Conservation (phyloP, 2,329 filamentous ascomycete species). For the Aspergillus glaucus region DNA sequence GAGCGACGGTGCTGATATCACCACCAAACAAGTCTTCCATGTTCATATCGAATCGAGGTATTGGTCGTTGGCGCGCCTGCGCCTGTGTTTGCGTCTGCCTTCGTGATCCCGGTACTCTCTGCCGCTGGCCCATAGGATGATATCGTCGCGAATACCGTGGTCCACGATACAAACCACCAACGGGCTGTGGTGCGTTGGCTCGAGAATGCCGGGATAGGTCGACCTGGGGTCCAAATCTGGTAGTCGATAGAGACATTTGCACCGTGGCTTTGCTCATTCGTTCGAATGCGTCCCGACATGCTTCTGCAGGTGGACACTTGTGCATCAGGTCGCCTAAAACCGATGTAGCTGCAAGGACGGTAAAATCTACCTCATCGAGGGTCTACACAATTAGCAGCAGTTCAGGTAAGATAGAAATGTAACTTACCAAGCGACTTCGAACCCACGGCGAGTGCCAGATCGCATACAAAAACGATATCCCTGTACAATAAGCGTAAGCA, state of each 20-base stretch:
- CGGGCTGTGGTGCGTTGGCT: conserved; percentile 8
- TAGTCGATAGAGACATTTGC: conserved; percentile 85
- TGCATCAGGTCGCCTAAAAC: conserved; percentile 87
- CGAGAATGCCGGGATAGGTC: conserved; percentile 20
- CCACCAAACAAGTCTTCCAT: conserved; percentile 47
- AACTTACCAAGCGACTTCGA: conserved; percentile 71
- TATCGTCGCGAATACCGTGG: conserved; percentile 12
- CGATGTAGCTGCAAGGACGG: conserved; percentile 84
- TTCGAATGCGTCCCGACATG: conserved; percentile 89
- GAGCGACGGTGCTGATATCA: conserved; percentile 26
- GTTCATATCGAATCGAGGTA: conserved; percentile 55
- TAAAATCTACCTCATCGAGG: conserved; percentile 97
- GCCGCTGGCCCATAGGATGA: conserved; percentile 14
- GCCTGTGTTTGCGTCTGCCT: conserved; percentile 26
- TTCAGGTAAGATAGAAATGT: not conserved
- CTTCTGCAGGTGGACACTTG: conserved; percentile 91
- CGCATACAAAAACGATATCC: conserved; percentile 88
- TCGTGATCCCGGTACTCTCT: conserved; percentile 18
- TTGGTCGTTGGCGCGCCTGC: conserved; percentile 37
- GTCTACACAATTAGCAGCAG: conserved; percentile 41
- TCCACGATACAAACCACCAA: conserved; percentile 8
- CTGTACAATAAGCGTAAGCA: conserved; percentile 29
- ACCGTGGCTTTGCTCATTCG: conserved; percentile 93
- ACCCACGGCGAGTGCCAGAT: conserved; percentile 95
- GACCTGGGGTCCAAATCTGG: conserved; percentile 61